Evolutionary conservation across 2,329 filamentous ascomycete species (phyloP), one percentile per base, ranked within the genome.

Genomic region (Elsinoe ampelina): DNA sequence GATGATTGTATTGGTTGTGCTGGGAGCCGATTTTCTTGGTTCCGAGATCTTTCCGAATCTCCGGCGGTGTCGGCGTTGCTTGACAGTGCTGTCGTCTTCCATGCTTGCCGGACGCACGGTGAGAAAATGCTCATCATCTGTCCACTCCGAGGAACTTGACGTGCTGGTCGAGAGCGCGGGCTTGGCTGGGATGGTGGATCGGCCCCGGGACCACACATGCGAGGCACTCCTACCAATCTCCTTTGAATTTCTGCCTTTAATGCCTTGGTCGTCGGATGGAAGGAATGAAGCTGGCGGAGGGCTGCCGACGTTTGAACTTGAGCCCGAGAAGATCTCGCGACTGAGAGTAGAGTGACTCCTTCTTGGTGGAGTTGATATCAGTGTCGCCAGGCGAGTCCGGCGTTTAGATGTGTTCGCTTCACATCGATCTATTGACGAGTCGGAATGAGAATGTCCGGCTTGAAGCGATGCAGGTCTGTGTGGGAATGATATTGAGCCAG

Each of bases 331-430:
- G 35, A 52, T 52, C 17, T 52, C 34, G 7, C 38, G 48, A 19
- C 35, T 52, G 7, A 52, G 19, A 2, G 30, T 35, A 17, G 52
- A 42, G 34, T 55, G 52, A 32, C 52, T 45, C 13, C 36, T 13
- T 22, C 52, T 55, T 2, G 52, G 52, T 19, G 38, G 52, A 32
- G 34, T 55, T 8, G 36, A 15, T 13, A 55, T 42, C 7, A 55
- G 22, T 12, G 10, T n/a, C 8, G n/a, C 38, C 11, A 55, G 22
- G 5, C 52, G 36, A 7, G 52, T 42, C 5, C 52, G 7, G 34
- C 52, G 36, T 22, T 55, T 55, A 3, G 52, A 55, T 32, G 30
- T 55, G 38, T 55, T 55, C 2, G 52, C 52, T 15, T 45, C 48
- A 39, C 20, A 15, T 6, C 48, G 32, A 11, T 50, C 45, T 10